Evolutionary conservation across 306 rosid species (phyloP), one percentile per base, ranked within the genome.

Genomic region (Amphicarpaea edgeworthii): DNA sequence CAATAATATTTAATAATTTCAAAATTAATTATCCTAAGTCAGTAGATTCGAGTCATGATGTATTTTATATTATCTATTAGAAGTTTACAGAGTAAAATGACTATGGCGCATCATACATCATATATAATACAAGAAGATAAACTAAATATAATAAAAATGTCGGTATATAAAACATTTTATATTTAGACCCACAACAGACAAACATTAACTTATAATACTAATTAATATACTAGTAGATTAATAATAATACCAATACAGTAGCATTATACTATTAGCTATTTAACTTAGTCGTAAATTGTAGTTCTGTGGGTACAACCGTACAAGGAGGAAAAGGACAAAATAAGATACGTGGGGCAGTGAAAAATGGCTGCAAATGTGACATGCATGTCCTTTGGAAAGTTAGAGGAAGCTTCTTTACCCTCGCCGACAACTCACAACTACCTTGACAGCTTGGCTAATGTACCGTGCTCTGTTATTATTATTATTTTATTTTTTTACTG

Each of bases 341-440:
- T 1, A 41, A 72, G 53, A 30, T 50, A 73, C 24, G 51, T 62
- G 37, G 69, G 60, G 73, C 21, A 47, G 38, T 73, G 85, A 41
- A 60, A 43, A 70, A 37, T 60, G 82, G 77, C 77, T 47, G 55
- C 64, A 69, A 23, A 60, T 70, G 45, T 20, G 70, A 53, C 23
- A 38, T 57, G n/a, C 19, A 30, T 76, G 84, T 65, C 77, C 68
- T 19, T 81, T 32, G n/a, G 74, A 66, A 85, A 61, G 47, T 23
- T 55, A 12, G 1, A 23, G 34, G 88, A 79, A 86, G 68, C 83
- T 79, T 88, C 92, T 83, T 83, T 84, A 15, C 54, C 70, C 55
- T 77, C 60, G 80, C 84, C 78, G 72, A 80, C 83, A 72, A 38
- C 11, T 68, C 34, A 34, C 75, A 70, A 12, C 47, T 7, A 15